A percentile compares a stretch with the other conserved stretches of the same genome.
Evolutionary conservation across 2,329 filamentous ascomycete species (phyloP).

Genomic region (Paracoccidioides brasiliensis): DNA sequence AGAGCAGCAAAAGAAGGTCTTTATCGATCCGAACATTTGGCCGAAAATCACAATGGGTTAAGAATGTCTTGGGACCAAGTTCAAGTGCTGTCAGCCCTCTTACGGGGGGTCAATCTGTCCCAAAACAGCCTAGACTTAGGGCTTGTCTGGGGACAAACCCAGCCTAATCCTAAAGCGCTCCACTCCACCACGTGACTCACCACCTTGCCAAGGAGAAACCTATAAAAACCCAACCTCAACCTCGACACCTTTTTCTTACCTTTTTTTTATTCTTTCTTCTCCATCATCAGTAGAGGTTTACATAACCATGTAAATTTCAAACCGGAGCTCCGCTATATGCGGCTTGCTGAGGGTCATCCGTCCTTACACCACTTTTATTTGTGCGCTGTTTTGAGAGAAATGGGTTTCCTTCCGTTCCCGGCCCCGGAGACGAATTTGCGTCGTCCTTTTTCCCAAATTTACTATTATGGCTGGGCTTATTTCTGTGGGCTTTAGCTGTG

Average conservation of each 20-base stretch:
- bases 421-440: constrained; percentile 33
- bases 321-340: constrained; percentile 34
- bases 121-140: constrained; percentile 8
- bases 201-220: constrained; percentile 5
- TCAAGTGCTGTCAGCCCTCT: too few relatives aligned
- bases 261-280: constrained; percentile 28
- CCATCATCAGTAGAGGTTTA: constrained; percentile 42
- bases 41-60: too few relatives aligned
- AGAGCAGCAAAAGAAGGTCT: too few relatives aligned
- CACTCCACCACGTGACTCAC: constrained; percentile 18
- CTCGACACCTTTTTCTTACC: constrained; percentile 19
- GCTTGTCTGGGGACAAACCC: constrained; percentile 9
- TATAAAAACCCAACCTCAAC: constrained; percentile 19
- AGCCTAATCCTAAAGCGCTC: background rate
- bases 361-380: constrained; percentile 12
- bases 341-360: constrained; percentile 39
- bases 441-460: constrained; percentile 32
- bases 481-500: constrained; percentile 34
- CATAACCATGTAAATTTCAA: constrained; percentile 36
- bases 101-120: background rate
- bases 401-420: constrained; percentile 40
- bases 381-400: constrained; percentile 25
- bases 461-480: constrained; percentile 33
- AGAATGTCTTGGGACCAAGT: too few relatives aligned
- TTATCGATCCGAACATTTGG: too few relatives aligned